These are phyloP conservation scores for Earliella scabrosa DNA, from an alignment of 1,284 basidiomycete species.

Conservation along the genomic window DNA sequence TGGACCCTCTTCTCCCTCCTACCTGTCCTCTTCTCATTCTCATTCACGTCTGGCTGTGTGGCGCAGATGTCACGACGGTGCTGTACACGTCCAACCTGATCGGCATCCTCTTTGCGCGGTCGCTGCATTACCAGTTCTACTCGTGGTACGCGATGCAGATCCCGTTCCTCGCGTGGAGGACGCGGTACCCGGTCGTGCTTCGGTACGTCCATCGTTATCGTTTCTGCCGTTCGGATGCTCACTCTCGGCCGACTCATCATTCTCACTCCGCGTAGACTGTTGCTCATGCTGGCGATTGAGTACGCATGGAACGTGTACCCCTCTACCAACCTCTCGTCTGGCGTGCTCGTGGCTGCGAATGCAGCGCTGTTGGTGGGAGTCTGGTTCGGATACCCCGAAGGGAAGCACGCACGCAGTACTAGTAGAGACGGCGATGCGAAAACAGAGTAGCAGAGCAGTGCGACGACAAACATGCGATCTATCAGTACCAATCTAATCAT, in stretches of 20 bases:
- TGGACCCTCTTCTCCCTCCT: no score
- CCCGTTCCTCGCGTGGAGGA: slow-evolving; percentile 84
- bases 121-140: slow-evolving; percentile 98
- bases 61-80: slow-evolving; percentile 77
- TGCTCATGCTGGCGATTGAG: slow-evolving; percentile 69
- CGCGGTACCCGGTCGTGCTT: slow-evolving; percentile 60
- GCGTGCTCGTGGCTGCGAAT: slow-evolving; percentile 63
- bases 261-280: slow-evolving; percentile 49
- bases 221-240: no score
- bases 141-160: slow-evolving; percentile 96
- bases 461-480: background rate
- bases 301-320: slow-evolving; percentile 91
- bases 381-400: slow-evolving; percentile 58
- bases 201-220: slow-evolving; percentile 51
- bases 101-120: slow-evolving; percentile 92
- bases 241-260: no score
- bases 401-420: slow-evolving; percentile 16
- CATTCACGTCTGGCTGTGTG: slow-evolving; percentile 13
- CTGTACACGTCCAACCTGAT: slow-evolving; percentile 93
- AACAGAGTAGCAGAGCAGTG: background rate
- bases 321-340: slow-evolving; percentile 76
- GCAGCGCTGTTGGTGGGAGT: slow-evolving; percentile 63
- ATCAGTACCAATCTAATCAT: background rate
- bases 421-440: background rate
- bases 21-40: no score